Base-by-base conservation (phyloP, 1,284 basidiomycete species). In the Irpex sp. region DNA sequence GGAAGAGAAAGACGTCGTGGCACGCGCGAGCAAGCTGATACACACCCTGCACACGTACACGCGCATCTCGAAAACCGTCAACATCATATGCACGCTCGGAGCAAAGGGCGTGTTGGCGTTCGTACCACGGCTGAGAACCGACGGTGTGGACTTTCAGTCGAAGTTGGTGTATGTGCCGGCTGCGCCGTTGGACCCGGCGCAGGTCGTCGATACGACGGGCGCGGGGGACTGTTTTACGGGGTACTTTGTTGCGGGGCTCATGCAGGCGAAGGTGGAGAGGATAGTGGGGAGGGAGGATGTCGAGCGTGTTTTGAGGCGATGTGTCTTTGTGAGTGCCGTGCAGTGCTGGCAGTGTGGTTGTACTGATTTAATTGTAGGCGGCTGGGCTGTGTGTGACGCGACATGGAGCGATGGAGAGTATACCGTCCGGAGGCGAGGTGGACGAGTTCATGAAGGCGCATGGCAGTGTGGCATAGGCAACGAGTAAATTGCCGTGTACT, bases 151-250 rank as follows among this genome's bases (percentile, higher is more conserved):
- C 5, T 31, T 31, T 31, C 31, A 31, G 31, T 31, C 31, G 31
- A 70, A 84, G 15, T 19, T 59, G 5, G 19, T 64, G 5, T 76
- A 78, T 59, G 63, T 83, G 13, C 82, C 83, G 1, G 83, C 83
- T 1, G 78, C 79, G 1, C 71, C 71, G 55, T 69, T 85, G 9
- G 63, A 74, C 31, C 53, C 53, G 6, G 80, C 77, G 5, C 68
- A 67, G 0, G 75, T 79, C 2, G 69, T 74, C 9, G 84, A 87
- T 68, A 86, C 84, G 0, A 87, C 85, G 0, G 84, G 85, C 6
- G 85, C 85, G 1, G 85, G 84, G 0, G 85, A 87, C 67, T 85
- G 83, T 63, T 86, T 86, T 68, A 78, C 83, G 0, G 84, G 85
- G 9, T 87, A 84, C 68, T 78, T 86, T 65, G 81, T 85, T 7